Base-by-base conservation (phyloP, 192 early-diverging fungal species). In the Ambispora gerdemannii region DNA sequence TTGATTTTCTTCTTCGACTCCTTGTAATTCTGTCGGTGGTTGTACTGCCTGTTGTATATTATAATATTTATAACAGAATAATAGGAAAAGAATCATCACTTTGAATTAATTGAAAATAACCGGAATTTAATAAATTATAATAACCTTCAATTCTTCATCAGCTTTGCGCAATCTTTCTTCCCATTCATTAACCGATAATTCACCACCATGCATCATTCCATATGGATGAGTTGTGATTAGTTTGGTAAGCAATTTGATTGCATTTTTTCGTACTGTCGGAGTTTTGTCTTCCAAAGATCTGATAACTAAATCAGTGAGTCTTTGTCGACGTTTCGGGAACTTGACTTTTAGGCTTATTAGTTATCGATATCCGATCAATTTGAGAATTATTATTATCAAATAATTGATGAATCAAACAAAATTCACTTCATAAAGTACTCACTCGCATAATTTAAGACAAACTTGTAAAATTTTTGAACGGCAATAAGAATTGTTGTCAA, bases 141-240 rank as follows among this genome's bases (percentile, higher is more conserved):
- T 76, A 33, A 89, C 88, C 66, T 86, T 88, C 38, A 95, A 74
- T 50, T 96, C 82, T 6, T 82, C 77, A 66, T 83, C 83, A 43
- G 93, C 79, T 52, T 90, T 87, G 1, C 79, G 72, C 11, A 88
- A 80, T 11, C 87, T 82, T 0, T 79, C 75, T 72, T 91, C 86
- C 76, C 96, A 93, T 59, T 87, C 83, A 66, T 77, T 81, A 35
- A 87, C 52, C 38, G 85, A 87, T 15, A 96, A 81, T 70, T 87
- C 87, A 0, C 93, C 93, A 33, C 93, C 91, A 68, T 98, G 92
- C 3, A 70, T 60, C 65, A 92, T 84, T 20, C 87, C 84, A 74
- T 92, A 99, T 22, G 96, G 98, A 32, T 94, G 94, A 0, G 93
- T 92, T 34, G 90, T 80, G 24, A 99, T 86, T 64, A 96, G 82